phyloP scores from a whole-genome alignment of 2,329 filamentous ascomycete genomes.

The Neopestalotiopsis clavispora region DNA sequence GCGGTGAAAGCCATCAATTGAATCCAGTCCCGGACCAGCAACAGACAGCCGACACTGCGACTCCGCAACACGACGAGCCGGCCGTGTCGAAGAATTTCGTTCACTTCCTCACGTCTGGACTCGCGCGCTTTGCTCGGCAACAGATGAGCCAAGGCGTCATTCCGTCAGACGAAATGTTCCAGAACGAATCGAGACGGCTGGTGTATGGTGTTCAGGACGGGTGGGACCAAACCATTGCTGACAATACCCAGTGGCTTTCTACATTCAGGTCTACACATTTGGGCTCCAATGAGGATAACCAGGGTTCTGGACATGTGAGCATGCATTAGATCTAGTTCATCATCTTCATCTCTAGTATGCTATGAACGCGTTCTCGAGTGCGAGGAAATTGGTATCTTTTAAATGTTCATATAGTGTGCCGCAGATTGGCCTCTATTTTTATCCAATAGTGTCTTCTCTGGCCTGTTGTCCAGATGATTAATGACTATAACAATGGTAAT shows the following conservation, averaged over 20 bases:
- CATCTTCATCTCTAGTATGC: too few species aligned
- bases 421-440: too few species aligned
- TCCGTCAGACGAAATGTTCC: slow-evolving; percentile 9
- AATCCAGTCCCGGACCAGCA: not conserved
- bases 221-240: slow-evolving; percentile 45
- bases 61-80: not conserved
- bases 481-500: not conserved
- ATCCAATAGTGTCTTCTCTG: not conserved
- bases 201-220: slow-evolving; percentile 40
- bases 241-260: slow-evolving; percentile 38
- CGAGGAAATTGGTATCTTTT: too few species aligned
- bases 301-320: not conserved
- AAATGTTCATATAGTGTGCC: too few species aligned
- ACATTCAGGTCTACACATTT: not conserved
- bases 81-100: not conserved
- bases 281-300: not conserved
- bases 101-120: not conserved
- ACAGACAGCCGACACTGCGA: not conserved
- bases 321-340: not conserved
- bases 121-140: not conserved
- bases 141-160: not conserved
- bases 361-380: too few species aligned
- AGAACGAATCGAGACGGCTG: slow-evolving; percentile 17
- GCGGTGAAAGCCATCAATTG: not conserved
- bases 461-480: not conserved